These are phyloP conservation scores for Xylariaceae sp. DNA, from an alignment of 2,329 filamentous ascomycete species.

Conservation along the genomic window DNA sequence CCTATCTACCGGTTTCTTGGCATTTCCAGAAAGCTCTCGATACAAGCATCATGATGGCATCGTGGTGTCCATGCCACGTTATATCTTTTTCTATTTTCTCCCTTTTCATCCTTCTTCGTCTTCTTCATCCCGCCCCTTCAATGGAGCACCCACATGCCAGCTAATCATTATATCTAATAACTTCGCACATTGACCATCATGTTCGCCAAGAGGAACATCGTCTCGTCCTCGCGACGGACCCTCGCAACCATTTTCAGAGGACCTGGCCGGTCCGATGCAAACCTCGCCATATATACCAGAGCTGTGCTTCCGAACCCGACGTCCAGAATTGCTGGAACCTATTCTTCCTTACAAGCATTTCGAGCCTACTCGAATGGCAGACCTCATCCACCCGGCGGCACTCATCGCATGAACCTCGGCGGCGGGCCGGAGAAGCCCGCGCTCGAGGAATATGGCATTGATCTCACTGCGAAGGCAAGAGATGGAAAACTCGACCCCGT, in stretches of 20 bases:
- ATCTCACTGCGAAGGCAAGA: slow-evolving; percentile 77
- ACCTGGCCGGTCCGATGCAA: slow-evolving; percentile 22
- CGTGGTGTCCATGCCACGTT: slow-evolving; percentile 8
- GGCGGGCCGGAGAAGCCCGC: slow-evolving; percentile 73
- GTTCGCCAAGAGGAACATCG: slow-evolving; percentile 37
- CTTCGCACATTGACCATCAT: slow-evolving; percentile 25
- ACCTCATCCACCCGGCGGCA: slow-evolving; percentile 84
- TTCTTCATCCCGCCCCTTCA: background rate
- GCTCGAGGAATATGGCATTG: slow-evolving; percentile 83
- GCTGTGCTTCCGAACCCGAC: slow-evolving; percentile 22
- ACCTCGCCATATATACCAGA: slow-evolving; percentile 23
- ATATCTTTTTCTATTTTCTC: slow-evolving; percentile 12
- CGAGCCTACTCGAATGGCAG: slow-evolving; percentile 63
- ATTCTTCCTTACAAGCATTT: slow-evolving; percentile 19
- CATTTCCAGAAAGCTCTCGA: slow-evolving; percentile 30
- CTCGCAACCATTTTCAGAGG: slow-evolving; percentile 26
- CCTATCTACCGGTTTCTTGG: slow-evolving; percentile 16
- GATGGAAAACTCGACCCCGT: slow-evolving; percentile 92
- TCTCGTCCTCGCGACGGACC: slow-evolving; percentile 33
- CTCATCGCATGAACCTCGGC: slow-evolving; percentile 87
- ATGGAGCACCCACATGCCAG: background rate
- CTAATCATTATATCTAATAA: background rate
- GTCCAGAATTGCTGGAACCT: slow-evolving; percentile 15
- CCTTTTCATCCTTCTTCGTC: slow-evolving; percentile 1
- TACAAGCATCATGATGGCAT: slow-evolving; percentile 12